Conservation (phyloP, 257 asterid species). For the Solanum medicagineum region DNA sequence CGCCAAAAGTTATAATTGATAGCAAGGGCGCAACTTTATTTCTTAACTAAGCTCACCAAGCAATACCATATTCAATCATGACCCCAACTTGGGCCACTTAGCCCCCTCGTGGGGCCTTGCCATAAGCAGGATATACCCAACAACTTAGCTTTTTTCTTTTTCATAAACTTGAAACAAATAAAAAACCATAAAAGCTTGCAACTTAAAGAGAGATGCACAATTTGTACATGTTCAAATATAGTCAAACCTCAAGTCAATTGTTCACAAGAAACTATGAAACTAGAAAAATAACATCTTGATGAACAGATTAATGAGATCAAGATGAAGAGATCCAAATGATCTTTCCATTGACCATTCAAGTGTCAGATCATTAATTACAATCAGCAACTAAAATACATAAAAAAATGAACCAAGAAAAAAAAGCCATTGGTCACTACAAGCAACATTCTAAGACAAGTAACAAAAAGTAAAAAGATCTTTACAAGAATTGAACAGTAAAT, state of each 20-base stretch:
- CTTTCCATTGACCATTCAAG: not conserved
- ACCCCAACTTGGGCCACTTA: not conserved
- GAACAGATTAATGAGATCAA: not conserved
- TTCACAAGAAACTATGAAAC: not conserved
- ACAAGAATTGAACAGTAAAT: not conserved
- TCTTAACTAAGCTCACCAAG: not conserved
- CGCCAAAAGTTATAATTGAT: not conserved
- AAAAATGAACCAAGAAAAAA: not conserved
- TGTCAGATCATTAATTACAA: not conserved
- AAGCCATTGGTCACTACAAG: not conserved
- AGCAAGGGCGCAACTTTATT: not conserved
- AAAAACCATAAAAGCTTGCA: not conserved
- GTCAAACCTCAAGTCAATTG: not conserved
- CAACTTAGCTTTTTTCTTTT: not conserved
- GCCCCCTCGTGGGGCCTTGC: not conserved
- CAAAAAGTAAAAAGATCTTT: not conserved
- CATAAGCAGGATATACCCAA: not conserved
- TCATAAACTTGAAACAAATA: not conserved
- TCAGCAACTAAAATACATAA: not conserved
- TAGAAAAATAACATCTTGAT: not conserved
- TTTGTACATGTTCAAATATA: not conserved
- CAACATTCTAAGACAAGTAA: not conserved
- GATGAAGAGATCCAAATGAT: not conserved
- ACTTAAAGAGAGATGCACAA: not conserved
- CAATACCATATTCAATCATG: not conserved